Base-by-base conservation (phyloP, 2,329 filamentous ascomycete genomes). In the Proliferodiscus dingleyae region DNA sequence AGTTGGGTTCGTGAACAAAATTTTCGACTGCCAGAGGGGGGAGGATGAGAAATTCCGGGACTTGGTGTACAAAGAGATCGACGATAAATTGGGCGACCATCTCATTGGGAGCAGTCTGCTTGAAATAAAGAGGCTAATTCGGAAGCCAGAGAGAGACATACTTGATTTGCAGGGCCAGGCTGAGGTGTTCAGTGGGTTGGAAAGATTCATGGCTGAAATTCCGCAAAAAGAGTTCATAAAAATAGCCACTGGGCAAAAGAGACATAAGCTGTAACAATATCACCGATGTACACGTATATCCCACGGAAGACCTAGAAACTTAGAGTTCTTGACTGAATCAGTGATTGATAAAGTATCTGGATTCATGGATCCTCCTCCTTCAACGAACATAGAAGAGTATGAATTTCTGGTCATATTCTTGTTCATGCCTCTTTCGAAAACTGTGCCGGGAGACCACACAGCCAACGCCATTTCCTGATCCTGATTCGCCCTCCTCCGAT, bases 141-240 rank as follows among this genome's bases (percentile, higher is more conserved):
- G 85, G 47, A 73, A 77, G 61, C 86, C 87, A 1, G 85, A 89
- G 65, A 71, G 78, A 60, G 85, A 89, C 44, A 59, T 78, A 9
- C 64, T 94, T 59, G 88, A 96, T 66, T 70, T 71, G 46, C 85
- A 91, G 70, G 91, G 87, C 54, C 81, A 89, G 5, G 71, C 78
- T 26, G 91, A 97, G 75, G 88, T 93, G 1, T 90, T 95, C 71
- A 84, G 79, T 2, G 91, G 90, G 0, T 64, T 97, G 61, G 83
- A 90, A 51, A 73, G 89, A 48, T 96, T 97, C 61, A 65, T 22
- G 4, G 36, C 56, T 13, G 61, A 58, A 0, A 74, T 89, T 34
- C 93, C 93, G 16, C 89, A 96, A 72, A 77, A 85, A 65, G 88
- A 97, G 72, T 97, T 97, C 64, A 71, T 75, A 60, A 90, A 87